Evolutionary conservation across 75 land plant genomes (phyloP), one percentile per base, ranked within the genome.

Genomic region (Cunninghamia lanceolata): DNA sequence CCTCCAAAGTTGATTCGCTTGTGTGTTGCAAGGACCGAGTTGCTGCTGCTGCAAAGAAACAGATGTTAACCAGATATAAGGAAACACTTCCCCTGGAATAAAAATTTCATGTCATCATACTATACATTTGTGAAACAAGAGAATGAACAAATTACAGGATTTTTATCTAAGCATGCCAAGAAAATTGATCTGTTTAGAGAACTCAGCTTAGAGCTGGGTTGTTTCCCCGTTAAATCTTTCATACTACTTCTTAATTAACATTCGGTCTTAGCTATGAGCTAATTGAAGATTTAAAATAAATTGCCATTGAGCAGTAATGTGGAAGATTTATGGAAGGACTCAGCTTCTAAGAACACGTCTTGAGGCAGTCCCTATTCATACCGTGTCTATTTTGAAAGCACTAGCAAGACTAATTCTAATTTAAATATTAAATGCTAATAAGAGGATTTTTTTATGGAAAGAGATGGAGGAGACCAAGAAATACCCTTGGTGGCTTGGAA

Each of bases 61-160:
- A 15, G 9, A 46, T 45, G 40, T n/a, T n/a, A 45, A 76, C 4
- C 86, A 88, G 7, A 79, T 79, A 83, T 85, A 68, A 86, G 39
- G 50, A 87, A 89, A 14, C 87, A 87, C 32, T 83, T 43, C 34
- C 16, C 34, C 30, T 16, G 28, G 32, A 34, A 30, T 83, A 16
- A 45, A n/a, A 82, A 40, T 0, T 5, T 32, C 39, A 43, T 21
- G 5, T 56, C 11, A 7, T 77, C 8, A 38, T 39, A 40, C 9
- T 21, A 4, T 77, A 38, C 25, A 75, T 38, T 75, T 39, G 42
- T 40, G 16, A 39, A 77, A 17, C 43, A 77, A 19, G 28, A 77
- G 39, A 77, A 77, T 36, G 4, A 77, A 19, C 43, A 28, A 74
- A 74, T 35, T 35, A 74, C 10, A 74, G 17, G 39, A 15, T 74